A percentile compares a stretch with the other conserved stretches of the same genome.
These are phyloP conservation scores for Rubia yunnanensis DNA, from an alignment of 257 asterid species.

Conservation along the genomic window DNA sequence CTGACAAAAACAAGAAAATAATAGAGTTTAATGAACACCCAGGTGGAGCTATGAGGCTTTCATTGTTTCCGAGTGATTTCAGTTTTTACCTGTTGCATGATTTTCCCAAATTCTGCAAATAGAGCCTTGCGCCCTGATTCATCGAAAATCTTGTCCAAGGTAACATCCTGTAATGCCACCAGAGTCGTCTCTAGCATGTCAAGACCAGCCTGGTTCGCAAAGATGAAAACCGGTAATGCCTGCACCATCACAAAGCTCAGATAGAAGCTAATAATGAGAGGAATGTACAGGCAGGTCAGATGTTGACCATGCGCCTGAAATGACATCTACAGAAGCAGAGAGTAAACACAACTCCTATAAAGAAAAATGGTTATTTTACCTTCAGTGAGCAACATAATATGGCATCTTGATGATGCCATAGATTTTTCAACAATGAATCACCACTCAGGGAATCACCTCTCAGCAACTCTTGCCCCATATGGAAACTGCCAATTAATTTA, in stretches of 20 bases:
- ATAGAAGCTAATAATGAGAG: not conserved
- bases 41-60: not conserved
- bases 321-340: too few relatives aligned
- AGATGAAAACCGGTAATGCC: constrained; percentile 79
- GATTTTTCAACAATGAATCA: constrained; percentile 63
- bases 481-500: constrained; percentile 39
- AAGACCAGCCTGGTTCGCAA: constrained; percentile 89
- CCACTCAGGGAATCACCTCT: constrained; percentile 36
- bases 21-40: too few relatives aligned
- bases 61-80: not conserved
- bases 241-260: constrained; percentile 24
- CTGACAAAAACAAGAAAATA: constrained; percentile 20
- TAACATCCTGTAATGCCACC: constrained; percentile 79
- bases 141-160: constrained; percentile 76
- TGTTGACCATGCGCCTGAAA: too few relatives aligned
- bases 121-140: constrained; percentile 70
- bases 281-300: too few relatives aligned
- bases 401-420: constrained; percentile 97
- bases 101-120: constrained; percentile 67
- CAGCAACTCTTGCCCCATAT: constrained; percentile 65
- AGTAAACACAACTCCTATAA: too few relatives aligned
- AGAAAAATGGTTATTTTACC: constrained; percentile 31
- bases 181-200: constrained; percentile 96
- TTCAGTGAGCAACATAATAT: constrained; percentile 88
- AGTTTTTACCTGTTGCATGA: constrained; percentile 76